These are phyloP conservation scores for Hapsidospora chrysogenum DNA, from an alignment of 495 filamentous ascomycete species.

Conservation along the genomic window DNA sequence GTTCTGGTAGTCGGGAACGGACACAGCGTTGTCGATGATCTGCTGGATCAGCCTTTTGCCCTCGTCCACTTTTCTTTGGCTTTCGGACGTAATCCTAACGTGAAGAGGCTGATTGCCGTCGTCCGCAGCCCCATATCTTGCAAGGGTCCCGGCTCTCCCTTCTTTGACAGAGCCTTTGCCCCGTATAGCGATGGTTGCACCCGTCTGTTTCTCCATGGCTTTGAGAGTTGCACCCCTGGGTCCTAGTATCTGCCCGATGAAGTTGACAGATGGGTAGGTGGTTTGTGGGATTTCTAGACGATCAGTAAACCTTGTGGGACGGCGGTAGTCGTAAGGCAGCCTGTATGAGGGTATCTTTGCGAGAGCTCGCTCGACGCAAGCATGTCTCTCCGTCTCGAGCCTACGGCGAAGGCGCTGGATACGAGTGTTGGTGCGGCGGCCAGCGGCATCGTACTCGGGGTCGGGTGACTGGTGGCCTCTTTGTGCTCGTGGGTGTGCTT, in stretches of 20 bases:
- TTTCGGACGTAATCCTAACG: not conserved
- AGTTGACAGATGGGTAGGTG: not conserved
- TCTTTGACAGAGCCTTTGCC: conserved; percentile 79
- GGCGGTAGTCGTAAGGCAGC: not conserved
- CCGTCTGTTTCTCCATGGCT: conserved; percentile 68
- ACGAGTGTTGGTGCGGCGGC: not conserved
- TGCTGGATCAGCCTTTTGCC: not conserved
- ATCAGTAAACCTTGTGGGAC: not conserved
- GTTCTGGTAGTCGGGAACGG: conserved; percentile 66
- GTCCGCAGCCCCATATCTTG: conserved; percentile 64
- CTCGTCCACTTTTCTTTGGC: not conserved
- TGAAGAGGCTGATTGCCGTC: not conserved
- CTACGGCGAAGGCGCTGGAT: not conserved
- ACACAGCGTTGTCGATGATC: conserved; percentile 52
- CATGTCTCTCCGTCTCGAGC: not conserved
- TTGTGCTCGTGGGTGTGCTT: not conserved
- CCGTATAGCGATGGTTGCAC: conserved; percentile 67
- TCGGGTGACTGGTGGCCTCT: not conserved
- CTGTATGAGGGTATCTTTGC: not conserved
- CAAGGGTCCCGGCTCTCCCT: conserved; percentile 66
- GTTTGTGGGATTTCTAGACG: not conserved
- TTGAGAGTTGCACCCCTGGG: conserved; percentile 73
- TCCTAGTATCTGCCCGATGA: conserved; percentile 65
- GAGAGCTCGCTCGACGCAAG: not conserved
- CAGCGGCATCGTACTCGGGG: not conserved